A percentile compares a stretch with the other conserved stretches of the same genome.
Evolutionary conservation across 805 yeast genomes (phyloP).

Genomic region (Metschnikowia sp.): DNA sequence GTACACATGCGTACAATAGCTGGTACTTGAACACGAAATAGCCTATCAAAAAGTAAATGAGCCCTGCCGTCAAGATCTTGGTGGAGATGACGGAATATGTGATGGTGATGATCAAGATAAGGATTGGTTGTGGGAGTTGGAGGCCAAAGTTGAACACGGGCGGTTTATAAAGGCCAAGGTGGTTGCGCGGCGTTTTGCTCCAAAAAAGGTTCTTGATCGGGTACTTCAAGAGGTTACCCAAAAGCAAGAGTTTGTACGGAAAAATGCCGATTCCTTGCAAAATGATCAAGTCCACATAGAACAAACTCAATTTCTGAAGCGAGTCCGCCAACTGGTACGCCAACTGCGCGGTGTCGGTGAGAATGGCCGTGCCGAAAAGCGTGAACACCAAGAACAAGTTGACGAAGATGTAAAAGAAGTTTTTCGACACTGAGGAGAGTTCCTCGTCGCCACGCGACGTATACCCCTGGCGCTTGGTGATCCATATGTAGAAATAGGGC

Average conservation of each 20-base stretch:
- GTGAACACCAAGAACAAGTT: conserved; percentile 93
- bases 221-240: conserved; percentile 74
- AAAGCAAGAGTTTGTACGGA: conserved; percentile 79
- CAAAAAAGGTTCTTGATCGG: conserved; percentile 53
- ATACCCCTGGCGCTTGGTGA: conserved; percentile 81
- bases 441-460: conserved; percentile 93
- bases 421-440: conserved; percentile 82
- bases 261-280: conserved; percentile 85
- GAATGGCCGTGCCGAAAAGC: conserved; percentile 85
- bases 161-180: conserved; percentile 71
- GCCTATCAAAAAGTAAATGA: conserved; percentile 79
- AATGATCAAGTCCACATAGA: conserved; percentile 83
- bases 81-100: conserved; percentile 89
- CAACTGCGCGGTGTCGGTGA: conserved; percentile 85
- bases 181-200: conserved; percentile 83
- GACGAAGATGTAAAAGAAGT: conserved; percentile 91
- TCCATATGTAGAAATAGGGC: conserved; percentile 83
- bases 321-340: conserved; percentile 86
- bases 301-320: conserved; percentile 71
- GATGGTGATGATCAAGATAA: conserved; percentile 79
- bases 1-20: conserved; percentile 83
- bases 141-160: conserved; percentile 91
- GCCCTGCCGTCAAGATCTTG: conserved; percentile 79
- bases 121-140: conserved; percentile 85
- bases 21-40: conserved; percentile 90